phyloP scores from a whole-genome alignment of 2,329 filamentous ascomycete species.

The Scedosporium apiospermum region DNA sequence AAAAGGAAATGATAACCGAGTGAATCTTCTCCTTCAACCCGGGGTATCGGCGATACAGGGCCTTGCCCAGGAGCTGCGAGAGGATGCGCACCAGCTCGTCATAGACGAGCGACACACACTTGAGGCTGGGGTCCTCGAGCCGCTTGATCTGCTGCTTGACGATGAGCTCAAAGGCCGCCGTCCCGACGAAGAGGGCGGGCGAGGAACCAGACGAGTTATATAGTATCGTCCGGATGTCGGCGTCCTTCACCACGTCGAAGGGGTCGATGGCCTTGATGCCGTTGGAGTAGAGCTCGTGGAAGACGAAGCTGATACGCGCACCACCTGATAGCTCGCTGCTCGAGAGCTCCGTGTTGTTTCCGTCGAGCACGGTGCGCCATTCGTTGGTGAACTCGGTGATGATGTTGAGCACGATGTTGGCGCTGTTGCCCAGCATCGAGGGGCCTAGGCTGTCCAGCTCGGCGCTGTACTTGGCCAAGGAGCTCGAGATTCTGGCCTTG shows the following conservation, averaged over 20 bases:
- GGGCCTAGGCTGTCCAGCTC: slow-evolving; percentile 81
- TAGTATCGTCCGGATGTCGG: slow-evolving; percentile 91
- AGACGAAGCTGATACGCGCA: slow-evolving; percentile 97
- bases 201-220: slow-evolving; percentile 99
- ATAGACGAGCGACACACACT: slow-evolving; percentile 95
- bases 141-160: slow-evolving; percentile 98
- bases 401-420: slow-evolving; percentile 95
- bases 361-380: slow-evolving; percentile 90
- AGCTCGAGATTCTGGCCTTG: slow-evolving; percentile 91
- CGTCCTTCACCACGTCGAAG: slow-evolving; percentile 94
- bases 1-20: slow-evolving; percentile 81
- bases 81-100: slow-evolving; percentile 96
- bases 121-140: slow-evolving; percentile 89
- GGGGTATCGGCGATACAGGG: slow-evolving; percentile 89
- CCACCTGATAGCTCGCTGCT: slow-evolving; percentile 91
- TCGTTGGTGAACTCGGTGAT: slow-evolving; percentile 99
- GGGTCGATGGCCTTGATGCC: slow-evolving; percentile 96
- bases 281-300: slow-evolving; percentile 96
- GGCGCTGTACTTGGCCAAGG: slow-evolving; percentile 78
- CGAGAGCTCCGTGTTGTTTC: slow-evolving; percentile 92
- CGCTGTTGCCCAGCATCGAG: slow-evolving; percentile 89
- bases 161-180: slow-evolving; percentile 95
- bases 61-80: slow-evolving; percentile 78
- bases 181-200: slow-evolving; percentile 92
- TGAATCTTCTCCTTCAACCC: slow-evolving; percentile 94